Base-by-base conservation (phyloP, 2,329 filamentous ascomycete genomes). In the Ceratocystis colombiana region DNA sequence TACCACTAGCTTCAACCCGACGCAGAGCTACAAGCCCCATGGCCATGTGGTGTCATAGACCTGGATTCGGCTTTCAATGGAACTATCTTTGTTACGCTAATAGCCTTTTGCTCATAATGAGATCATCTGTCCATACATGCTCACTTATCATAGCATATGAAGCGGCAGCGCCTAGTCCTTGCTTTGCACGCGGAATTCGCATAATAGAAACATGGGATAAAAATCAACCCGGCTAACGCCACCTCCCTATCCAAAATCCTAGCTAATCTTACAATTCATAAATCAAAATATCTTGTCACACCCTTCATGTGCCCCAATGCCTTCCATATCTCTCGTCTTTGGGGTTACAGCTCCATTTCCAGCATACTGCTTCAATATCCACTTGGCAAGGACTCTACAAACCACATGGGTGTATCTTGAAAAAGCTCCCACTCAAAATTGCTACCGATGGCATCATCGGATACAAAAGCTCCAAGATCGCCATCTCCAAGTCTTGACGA, bases 381-480 rank as follows among this genome's bases (percentile, higher is more conserved):
- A n/a, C 22, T 50, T 15, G 61, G 28, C 25, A 63, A 46, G 3
- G 28, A 46, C 1, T 63, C 61, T 7, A 63, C 28, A 37, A 63
- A 63, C 44, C 61, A 63, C 20, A 10, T 46, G 17, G 61, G 44
- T 20, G 46, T 50, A 7, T 63, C 61, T 17, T 30, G 44, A 28
- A 33, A 20, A 17, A 48, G 12, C 22, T 63, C 45, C 45, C 66
- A 65, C 17, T 41, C 64, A 44, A 41, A 65, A 30, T 63, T 37
- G n/a, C 50, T 30, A 15, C 37, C 37, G 6, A 68, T 53, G 17
- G 64, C 59, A 45, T 68, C 64, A 22, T 68, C 68, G 22, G 66
- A 64, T 17, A 68, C 64, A 48, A 67, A 33, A 10, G 67, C 20
- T 4, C 68, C 64, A 44, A 67, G 30, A 25, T 59, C 53, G 3